These are phyloP conservation scores for Capsicum baccatum DNA, from an alignment of 257 asterid genomes.

Conservation along the genomic window DNA sequence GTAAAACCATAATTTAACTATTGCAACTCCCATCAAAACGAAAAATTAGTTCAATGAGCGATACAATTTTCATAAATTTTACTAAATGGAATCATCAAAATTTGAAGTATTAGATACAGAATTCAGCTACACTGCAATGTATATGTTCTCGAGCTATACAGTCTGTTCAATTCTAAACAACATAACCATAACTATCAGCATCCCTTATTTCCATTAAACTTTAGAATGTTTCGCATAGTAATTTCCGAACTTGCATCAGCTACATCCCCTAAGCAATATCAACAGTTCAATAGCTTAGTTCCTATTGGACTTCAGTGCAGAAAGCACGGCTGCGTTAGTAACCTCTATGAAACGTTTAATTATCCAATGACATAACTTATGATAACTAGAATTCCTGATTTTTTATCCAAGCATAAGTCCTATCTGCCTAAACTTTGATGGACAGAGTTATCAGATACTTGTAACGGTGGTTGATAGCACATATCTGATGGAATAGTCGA, in stretches of 20 bases:
- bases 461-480: not conserved
- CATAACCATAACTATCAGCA: not conserved
- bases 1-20: not conserved
- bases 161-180: not conserved
- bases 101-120: not conserved
- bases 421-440: not conserved
- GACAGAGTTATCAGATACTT: not conserved
- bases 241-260: not conserved
- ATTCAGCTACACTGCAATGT: not conserved
- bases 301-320: not conserved
- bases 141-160: not conserved
- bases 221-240: not conserved
- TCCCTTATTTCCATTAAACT: not conserved
- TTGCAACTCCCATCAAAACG: conserved; percentile 11
- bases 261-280: not conserved
- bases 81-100: not conserved
- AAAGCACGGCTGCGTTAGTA: not conserved
- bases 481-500: not conserved
- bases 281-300: not conserved
- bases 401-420: not conserved
- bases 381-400: not conserved
- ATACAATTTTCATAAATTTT: not conserved
- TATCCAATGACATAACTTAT: not conserved
- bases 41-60: not conserved
- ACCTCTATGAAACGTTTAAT: not conserved